Evolutionary conservation across 2,329 filamentous ascomycete genomes (phyloP), one percentile per base, ranked within the genome.

Genomic region (Apiospora phragmitis): DNA sequence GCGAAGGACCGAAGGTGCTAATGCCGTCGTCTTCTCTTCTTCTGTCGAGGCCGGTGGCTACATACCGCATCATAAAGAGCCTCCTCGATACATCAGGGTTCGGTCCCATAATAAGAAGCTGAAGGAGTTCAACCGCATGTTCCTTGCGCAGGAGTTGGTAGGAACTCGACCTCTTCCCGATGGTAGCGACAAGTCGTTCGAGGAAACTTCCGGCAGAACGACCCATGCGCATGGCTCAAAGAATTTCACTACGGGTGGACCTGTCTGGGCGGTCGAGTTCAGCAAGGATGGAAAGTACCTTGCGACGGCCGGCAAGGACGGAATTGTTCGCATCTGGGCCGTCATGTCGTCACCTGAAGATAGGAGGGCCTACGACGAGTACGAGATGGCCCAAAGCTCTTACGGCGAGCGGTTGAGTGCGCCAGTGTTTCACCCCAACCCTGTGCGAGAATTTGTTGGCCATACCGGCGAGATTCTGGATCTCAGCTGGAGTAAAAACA

Each of bases 401-500:
- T 81, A 84, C 18, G 83, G 85, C 35, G 89, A 92, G 74, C 90
- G 90, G 73, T 84, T 98, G 65, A 97, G 93, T 75, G 95, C 96
- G 1, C 95, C 95, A 2, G 95, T 99, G 0, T 98, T 99, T 78
- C 90, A 91, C 73, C 89, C 89, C 67, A 92, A 93, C 76, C 93
- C 95, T 0, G 80, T 93, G 12, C 89, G 91, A 70, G 93, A 97
- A 77, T 98, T 96, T 74, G 84, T 88, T 69, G 95, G 94, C 5
- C 96, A 99, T 79, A 92, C 90, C 0, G 91, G 92, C 21, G 95
- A 97, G 75, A 90, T 99, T 7, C 83, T 99, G 74, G 95, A 97
- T 79, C 81, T 99, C 71, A 97, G 94, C 80, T 99, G 96, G 96
- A 98, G 95, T 84, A 99, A 98, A 86, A 99, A 99, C 82, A 97